Evolutionary conservation across 257 asterid genomes (phyloP).

Genomic region (Leptodermis oblonga): DNA sequence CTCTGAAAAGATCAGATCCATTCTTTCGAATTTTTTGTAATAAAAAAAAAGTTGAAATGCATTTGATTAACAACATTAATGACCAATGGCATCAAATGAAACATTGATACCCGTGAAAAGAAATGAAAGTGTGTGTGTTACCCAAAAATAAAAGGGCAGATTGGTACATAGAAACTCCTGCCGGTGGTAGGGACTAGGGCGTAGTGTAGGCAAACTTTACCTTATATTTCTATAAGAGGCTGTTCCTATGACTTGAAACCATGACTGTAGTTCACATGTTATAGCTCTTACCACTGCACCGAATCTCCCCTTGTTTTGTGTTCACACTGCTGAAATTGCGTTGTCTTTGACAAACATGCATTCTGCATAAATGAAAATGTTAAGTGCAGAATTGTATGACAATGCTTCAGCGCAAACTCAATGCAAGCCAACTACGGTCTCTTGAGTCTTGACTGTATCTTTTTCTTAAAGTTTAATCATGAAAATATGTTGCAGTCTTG

Average conservation of each 20-base stretch:
- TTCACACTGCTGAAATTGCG: not conserved
- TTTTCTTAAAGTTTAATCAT: not conserved
- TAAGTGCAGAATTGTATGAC: too few relatives aligned
- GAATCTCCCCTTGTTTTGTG: not conserved
- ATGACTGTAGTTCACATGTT: not conserved
- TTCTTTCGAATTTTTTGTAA: not conserved
- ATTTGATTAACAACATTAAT: not conserved
- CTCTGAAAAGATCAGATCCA: not conserved
- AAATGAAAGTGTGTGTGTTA: not conserved
- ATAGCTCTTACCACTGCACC: not conserved
- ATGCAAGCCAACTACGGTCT: not conserved
- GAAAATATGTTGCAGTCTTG: not conserved
- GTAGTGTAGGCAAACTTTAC: not conserved
- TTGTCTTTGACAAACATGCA: not conserved
- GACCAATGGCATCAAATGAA: slow-evolving; percentile 2
- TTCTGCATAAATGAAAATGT: not conserved
- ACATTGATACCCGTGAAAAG: not conserved
- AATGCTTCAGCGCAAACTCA: not conserved
- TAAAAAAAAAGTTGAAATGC: not conserved
- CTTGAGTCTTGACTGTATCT: not conserved
- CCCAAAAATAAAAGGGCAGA: not conserved
- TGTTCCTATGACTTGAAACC: not conserved
- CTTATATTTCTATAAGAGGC: not conserved
- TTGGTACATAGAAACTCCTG: not conserved
- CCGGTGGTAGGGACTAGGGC: not conserved